These are phyloP conservation scores for Solanum chmielewskii DNA, from an alignment of 257 asterid species.

Conservation along the genomic window DNA sequence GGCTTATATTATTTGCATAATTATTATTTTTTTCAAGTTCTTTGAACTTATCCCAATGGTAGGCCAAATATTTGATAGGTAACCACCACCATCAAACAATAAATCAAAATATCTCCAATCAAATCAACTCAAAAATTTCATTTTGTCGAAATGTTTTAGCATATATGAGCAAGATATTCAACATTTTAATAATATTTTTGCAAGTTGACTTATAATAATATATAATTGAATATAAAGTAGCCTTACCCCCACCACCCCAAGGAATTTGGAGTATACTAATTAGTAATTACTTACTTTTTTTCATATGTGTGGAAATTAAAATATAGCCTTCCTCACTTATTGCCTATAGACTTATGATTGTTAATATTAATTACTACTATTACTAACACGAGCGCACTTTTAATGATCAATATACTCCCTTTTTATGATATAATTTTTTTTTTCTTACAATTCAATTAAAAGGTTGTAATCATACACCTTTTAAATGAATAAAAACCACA, in stretches of 20 bases:
- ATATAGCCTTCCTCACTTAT: background rate
- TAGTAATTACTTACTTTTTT: background rate
- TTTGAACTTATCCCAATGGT: background rate
- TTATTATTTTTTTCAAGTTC: background rate
- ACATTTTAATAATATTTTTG: background rate
- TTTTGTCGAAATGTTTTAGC: background rate
- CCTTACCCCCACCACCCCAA: background rate
- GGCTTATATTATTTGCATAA: background rate
- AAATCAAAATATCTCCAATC: background rate
- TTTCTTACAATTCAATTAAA: background rate
- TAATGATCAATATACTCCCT: background rate
- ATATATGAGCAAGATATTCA: background rate
- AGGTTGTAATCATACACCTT: background rate
- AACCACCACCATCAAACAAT: background rate
- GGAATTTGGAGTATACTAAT: background rate
- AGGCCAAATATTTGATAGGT: conserved; percentile 11
- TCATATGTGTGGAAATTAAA: background rate
- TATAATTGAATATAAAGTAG: background rate
- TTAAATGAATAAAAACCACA: background rate
- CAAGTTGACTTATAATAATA: background rate
- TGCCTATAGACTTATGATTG: background rate
- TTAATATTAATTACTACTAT: background rate
- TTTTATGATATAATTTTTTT: background rate
- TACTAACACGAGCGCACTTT: background rate
- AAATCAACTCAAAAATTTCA: background rate